Evolutionary conservation across 192 early-diverging fungal species (phyloP).

Genomic region (Allomyces javanicus): DNA sequence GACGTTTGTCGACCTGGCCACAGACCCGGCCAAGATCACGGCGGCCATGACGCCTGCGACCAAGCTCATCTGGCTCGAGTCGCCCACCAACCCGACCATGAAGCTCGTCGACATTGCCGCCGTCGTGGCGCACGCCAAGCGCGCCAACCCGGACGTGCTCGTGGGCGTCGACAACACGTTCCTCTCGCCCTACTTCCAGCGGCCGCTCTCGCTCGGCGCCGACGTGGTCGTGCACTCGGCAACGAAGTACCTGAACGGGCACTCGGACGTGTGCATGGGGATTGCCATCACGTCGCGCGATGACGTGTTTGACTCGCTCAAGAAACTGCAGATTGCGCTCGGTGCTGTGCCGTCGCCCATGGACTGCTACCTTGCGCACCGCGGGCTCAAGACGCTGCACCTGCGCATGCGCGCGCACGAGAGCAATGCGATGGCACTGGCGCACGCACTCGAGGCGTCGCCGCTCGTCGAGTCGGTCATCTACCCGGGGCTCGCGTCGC

Average conservation of each 20-base stretch:
- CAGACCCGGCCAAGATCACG: conserved; percentile 40
- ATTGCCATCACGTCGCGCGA: conserved; percentile 64
- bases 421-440: conserved; percentile 61
- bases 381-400: conserved; percentile 89
- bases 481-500: conserved; percentile 78
- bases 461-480: conserved; percentile 64
- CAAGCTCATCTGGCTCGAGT: conserved; percentile 66
- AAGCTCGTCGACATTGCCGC: conserved; percentile 58
- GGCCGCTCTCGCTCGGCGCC: conserved; percentile 72
- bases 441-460: conserved; percentile 50
- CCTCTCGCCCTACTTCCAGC: conserved; percentile 73
- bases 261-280: conserved; percentile 96
- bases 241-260: conserved; percentile 97
- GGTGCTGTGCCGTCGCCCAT: conserved; percentile 87
- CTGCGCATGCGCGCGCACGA: conserved; percentile 85
- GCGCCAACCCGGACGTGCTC: conserved; percentile 25
- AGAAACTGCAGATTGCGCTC: conserved; percentile 87
- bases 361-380: conserved; percentile 85
- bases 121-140: conserved; percentile 39
- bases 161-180: conserved; percentile 76
- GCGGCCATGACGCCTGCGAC: conserved; percentile 47
- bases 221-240: conserved; percentile 94
- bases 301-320: conserved; percentile 47
- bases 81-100: conserved; percentile 73
- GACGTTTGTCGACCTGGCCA: conserved; percentile 54